Evolutionary conservation across 2,329 filamentous ascomycete species (phyloP).

Genomic region (Aureobasidium sp.): DNA sequence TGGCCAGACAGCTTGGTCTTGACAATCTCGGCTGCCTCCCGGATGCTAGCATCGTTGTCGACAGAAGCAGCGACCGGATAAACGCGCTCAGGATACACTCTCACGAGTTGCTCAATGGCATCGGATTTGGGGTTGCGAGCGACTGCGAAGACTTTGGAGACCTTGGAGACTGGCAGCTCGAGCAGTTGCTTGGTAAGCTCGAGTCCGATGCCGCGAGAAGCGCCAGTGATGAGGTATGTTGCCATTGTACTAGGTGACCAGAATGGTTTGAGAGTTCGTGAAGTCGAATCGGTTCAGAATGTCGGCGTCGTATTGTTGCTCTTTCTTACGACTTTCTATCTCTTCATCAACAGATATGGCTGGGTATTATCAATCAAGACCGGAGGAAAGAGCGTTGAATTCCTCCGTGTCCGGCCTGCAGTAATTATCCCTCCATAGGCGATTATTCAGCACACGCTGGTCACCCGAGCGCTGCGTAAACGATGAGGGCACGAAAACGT

Average conservation of each 20-base stretch:
- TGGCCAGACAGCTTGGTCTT: constrained; percentile 30
- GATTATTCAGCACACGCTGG: not conserved
- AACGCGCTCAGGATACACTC: constrained; percentile 31
- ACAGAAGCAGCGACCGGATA: constrained; percentile 34
- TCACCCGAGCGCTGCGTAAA: not conserved
- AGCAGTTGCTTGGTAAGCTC: constrained; percentile 29
- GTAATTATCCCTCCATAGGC: not conserved
- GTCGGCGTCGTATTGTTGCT: not conserved
- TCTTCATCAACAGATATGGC: not conserved
- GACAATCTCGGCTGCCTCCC: constrained; percentile 29
- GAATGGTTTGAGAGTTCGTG: too few relatives aligned
- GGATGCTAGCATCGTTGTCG: constrained; percentile 29
- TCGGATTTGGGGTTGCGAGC: constrained; percentile 31
- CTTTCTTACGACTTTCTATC: not conserved
- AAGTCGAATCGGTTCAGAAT: not conserved
- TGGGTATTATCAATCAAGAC: not conserved
- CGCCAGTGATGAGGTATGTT: constrained; percentile 31
- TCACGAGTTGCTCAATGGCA: constrained; percentile 31
- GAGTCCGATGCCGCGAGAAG: constrained; percentile 31
- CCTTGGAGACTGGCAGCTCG: constrained; percentile 24
- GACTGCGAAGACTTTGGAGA: constrained; percentile 35
- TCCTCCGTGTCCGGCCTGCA: not conserved
- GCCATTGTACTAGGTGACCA: constrained; percentile 21
- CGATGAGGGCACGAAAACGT: not conserved
- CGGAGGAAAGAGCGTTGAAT: not conserved